Evolutionary conservation across 805 yeast genomes (phyloP), one percentile per base, ranked within the genome.

Genomic region (Lipomyces yamanashiensis): DNA sequence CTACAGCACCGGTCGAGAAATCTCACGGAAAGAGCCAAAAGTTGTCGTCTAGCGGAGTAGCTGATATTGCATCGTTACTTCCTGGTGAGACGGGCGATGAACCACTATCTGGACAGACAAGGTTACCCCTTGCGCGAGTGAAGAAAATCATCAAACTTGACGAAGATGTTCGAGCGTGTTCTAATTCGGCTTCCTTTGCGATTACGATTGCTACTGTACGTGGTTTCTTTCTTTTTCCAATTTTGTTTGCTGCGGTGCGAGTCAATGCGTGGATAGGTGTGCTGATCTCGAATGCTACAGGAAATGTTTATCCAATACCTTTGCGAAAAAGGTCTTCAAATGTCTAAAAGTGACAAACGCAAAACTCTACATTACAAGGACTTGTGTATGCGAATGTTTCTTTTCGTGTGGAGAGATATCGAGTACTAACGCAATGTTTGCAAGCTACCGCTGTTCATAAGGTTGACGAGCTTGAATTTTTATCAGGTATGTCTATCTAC

Each of bases 131-230:
- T 15, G 58, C 73, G 13, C 63, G 72, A 36, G 64, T 70, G 36
- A 70, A 70, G 55, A 52, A 59, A 56, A 67, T 70, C 44, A 61
- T 70, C 37, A 70, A 67, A 49, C 57, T 63, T 7, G 73, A 70
- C 43, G 69, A 71, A 7, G 73, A 70, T 15, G 65, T 64, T 33
- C 40, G 62, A 13, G 60, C 69, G 39, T 68, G 68, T 47, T 68
- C 73, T n/a, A 64, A 63, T 28, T 54, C 61, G 17, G 73, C 72
- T 13, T 58, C 67, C 33, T 70, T 64, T 58, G 72, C 72, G 21
- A 63, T 70, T 17, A 59, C 71, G 5, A 59, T 67, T n/a, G 73
- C 73, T 21, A 70, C 73, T 33, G 72, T 67, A 19, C 15, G 70
- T 40, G 28, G 28, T 28, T 28, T 28, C 28, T 28, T 28, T 9